Base-by-base conservation (phyloP, 1,139 yeast species). In the Yamadazyma membranifaciens region DNA sequence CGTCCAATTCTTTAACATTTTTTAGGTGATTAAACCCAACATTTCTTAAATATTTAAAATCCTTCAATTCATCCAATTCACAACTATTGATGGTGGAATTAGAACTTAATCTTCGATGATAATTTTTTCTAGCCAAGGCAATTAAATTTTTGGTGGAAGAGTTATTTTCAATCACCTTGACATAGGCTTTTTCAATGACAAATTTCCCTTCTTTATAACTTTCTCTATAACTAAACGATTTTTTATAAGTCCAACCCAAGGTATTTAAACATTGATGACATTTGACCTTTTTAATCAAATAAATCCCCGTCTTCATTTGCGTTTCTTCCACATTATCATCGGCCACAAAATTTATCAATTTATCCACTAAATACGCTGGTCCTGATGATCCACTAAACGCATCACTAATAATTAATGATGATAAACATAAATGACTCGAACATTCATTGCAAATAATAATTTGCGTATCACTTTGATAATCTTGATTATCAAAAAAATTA, bases 201-300 rank as follows among this genome's bases (percentile, higher is more conserved):
- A 67, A 87, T 57, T 83, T 82, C 37, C 89, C 88, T 56, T 82
- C 92, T 58, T 88, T 87, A 59, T 87, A 87, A 45, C 69, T 66
- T 60, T 87, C 88, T 22, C 67, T 56, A 39, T 64, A 62, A 34
- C 69, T 66, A 46, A 68, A 78, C 10, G 92, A 76, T 52, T 73
- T 76, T 45, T 83, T 69, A 59, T 88, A 88, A 49, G 73, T 77
- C 96, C 96, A 87, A 9, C 96, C 96, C 28, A 87, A 63, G 36
- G 69, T 69, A 4, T 62, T 56, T 38, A 65, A 60, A 58, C 96
- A 87, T 52, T 81, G 87, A 45, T 74, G 76, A 60, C 96, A 87
- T 39, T 61, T 61, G 28, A 87, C 76, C 46, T 79, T 79, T 49
- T 78, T 78, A 22, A 86, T 84, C 11, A 73, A 65, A 57, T 85